Base-by-base conservation (phyloP, 192 early-diverging fungal genomes). In the Linnemannia schmuckeri region DNA sequence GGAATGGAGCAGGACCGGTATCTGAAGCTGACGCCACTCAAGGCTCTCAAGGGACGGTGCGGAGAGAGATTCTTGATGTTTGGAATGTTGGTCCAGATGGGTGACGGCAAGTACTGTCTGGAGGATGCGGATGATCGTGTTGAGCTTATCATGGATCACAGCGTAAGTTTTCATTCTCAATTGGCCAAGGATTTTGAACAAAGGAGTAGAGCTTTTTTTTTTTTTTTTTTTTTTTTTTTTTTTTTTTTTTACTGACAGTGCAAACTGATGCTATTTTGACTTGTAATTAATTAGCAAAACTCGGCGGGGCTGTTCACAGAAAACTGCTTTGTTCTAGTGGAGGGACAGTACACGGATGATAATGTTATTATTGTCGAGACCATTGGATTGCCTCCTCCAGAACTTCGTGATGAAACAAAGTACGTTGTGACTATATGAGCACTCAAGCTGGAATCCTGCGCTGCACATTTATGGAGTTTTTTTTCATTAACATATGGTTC, bases 71-170 rank as follows among this genome's bases (percentile, higher is more conserved):
- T 95, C 78, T 70, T 97, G 35, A 87, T 97, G 54, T 94, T 97
- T 88, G 97, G 97, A 4, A 97, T 99, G 97, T 89, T 99, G 46
- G 93, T 96, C 33, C 93, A 94, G 86, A 90, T 96, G 54, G 91
- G 94, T 63, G 95, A 96, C 77, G 96, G 96, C 4, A 96, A 93
- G 71, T 90, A 95, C 70, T 94, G 93, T 89, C 88, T 99, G 40
- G 97, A 99, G 90, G 97, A 99, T 86, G 91, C 92, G 46, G 94
- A 95, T 54, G 93, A 91, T 9, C 91, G 92, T 41, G 94, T 99
- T 61, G 93, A 96, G 87, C 89, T 99, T 37, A 93, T 96, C 72
- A 82, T 97, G 57, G 75, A 88, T 30, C 76, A 83, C 15, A 89
- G 91, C 83, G 93, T 93, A 89, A 76, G 80, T 77, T 5, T 30